Evolutionary conservation across 768 basidiomycete genomes (phyloP).

Genomic region (Pleurotus eryngii): DNA sequence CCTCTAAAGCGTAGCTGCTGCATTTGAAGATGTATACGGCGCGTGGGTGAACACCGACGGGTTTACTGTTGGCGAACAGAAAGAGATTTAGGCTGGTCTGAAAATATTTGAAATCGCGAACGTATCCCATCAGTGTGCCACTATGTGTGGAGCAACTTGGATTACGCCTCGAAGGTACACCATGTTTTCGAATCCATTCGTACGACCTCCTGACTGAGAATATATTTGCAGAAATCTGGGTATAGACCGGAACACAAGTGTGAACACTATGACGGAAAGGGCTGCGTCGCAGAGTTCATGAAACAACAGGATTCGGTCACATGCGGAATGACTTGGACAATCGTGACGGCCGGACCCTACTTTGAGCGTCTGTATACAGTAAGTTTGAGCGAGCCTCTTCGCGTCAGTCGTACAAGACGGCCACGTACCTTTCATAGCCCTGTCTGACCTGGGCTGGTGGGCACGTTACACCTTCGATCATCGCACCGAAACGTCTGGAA

Average conservation of each 20-base stretch:
- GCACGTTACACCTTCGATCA: constrained; percentile 36
- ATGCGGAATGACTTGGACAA: constrained; percentile 29
- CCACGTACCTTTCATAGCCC: constrained; percentile 34
- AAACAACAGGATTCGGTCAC: constrained; percentile 29
- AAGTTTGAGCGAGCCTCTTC: constrained; percentile 20
- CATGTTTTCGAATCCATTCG: not conserved
- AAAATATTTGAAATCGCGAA: constrained; percentile 38
- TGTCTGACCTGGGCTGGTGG: constrained; percentile 38
- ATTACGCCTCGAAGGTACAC: constrained; percentile 36
- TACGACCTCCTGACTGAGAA: not conserved
- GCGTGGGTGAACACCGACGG: constrained; percentile 38
- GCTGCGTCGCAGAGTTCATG: constrained; percentile 35
- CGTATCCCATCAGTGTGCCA: constrained; percentile 29
- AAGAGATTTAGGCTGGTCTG: constrained; percentile 36
- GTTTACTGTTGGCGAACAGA: constrained; percentile 38
- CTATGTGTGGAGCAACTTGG: constrained; percentile 39
- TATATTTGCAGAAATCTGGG: constrained; percentile 14
- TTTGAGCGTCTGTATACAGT: constrained; percentile 40
- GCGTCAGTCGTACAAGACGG: constrained; percentile 32
- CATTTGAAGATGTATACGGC: constrained; percentile 35
- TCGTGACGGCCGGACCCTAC: constrained; percentile 36
- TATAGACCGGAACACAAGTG: constrained; percentile 29
- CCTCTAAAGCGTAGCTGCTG: constrained; percentile 23
- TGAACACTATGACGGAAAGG: constrained; percentile 40
- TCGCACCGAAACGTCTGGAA: constrained; percentile 29